Conservation (phyloP, 2,329 filamentous ascomycete species). For the Emergomyces pasteurianus region DNA sequence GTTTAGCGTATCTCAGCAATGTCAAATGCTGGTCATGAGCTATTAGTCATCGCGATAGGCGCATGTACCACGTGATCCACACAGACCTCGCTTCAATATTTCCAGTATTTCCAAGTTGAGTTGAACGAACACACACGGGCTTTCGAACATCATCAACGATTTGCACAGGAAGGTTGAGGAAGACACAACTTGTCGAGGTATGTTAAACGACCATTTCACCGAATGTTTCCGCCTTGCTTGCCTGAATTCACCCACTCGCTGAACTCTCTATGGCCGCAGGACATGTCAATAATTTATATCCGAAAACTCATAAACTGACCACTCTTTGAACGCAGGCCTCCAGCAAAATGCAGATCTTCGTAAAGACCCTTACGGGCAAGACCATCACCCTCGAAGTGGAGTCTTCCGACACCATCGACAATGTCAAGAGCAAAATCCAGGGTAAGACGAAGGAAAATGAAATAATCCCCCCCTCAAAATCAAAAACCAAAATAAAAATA, state of each 20-base stretch:
- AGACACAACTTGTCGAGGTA: conserved; percentile 52
- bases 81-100: conserved; percentile 17
- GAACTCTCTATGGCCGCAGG: background rate
- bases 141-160: conserved; percentile 16
- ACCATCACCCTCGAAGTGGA: conserved; percentile 99
- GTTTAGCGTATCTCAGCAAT: conserved; percentile 6
- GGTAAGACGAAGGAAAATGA: conserved; percentile 34
- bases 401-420: conserved; percentile 99
- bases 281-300: background rate
- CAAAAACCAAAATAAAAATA: background rate
- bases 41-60: too few species aligned
- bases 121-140: conserved; percentile 15
- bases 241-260: background rate
- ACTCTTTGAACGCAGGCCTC: conserved; percentile 25
- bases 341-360: conserved; percentile 43
- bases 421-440: conserved; percentile 97
- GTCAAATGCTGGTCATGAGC: background rate
- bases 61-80: conserved; percentile 21
- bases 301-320: background rate
- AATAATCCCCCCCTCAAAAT: background rate
- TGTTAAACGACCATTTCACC: conserved; percentile 17
- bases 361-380: conserved; percentile 83
- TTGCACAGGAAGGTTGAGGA: conserved; percentile 45
- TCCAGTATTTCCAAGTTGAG: background rate
- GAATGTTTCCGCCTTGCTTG: background rate